Evolutionary conservation across 2,329 filamentous ascomycete species (phyloP), one percentile per base, ranked within the genome.

Genomic region (Claviceps sp.): DNA sequence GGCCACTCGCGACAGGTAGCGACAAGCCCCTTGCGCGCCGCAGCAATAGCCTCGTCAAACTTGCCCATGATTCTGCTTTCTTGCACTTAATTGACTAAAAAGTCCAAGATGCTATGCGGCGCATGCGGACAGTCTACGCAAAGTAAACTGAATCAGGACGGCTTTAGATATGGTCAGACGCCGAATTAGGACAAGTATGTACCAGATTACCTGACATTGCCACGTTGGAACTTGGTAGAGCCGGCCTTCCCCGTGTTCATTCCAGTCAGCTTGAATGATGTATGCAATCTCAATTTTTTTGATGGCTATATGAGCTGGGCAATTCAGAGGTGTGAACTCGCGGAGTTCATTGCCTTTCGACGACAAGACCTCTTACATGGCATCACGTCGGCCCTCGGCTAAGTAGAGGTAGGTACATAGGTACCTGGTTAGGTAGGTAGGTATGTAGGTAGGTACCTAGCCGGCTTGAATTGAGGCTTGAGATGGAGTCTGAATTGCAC

Each of bases 1-100:
- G 44, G 52, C 44, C 50, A 51, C n/a, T 52, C 43, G 14, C 44
- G 49, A 37, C 37, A 46, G 14, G 52, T 36, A 13, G 47, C 52
- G 29, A 45, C 45, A 23, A 26, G 40, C 16, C 43, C 38, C 20
- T 49, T 34, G 16, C 34, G 51, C 23, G 47, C 46, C 9, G 47
- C 46, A 29, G n/a, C 43, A 39, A 43, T 14, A 38, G 45, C 17
- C 6, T 54, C 50, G 20, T 52, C 14, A 16, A 52, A 49, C 47
- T 50, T 49, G 37, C 37, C 46, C 52, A 49, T 52, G 20, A n/a
- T 17, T 29, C 20, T n/a, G 14, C 26, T 37, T 38, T 4, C 42
- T 5, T 5, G 39, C 13, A 16, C 7, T 48, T 26, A 14, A 17
- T 20, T 42, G 11, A 6, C 8, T 29, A 11, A 14, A 42, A 16